Percentiles rank a stretch among this genome's conserved stretches.
Conservation (phyloP, 139 green algal genomes). For the Helicosporidium sp. region DNA sequence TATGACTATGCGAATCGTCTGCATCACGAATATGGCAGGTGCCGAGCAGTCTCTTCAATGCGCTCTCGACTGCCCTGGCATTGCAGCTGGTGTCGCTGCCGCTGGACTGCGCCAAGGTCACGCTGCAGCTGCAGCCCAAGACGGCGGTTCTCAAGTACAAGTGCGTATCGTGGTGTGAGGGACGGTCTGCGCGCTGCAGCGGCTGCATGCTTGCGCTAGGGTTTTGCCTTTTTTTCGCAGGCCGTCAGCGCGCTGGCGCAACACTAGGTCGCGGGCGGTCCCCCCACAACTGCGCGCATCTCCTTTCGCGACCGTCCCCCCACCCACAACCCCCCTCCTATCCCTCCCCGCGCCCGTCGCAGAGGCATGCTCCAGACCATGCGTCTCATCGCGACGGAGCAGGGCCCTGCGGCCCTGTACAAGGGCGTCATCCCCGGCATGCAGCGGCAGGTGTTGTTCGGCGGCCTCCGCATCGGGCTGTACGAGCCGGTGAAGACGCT, state of each 20-base stretch:
- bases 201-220: too few species aligned
- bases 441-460: slow-evolving; percentile 85
- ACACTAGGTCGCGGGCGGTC: too few species aligned
- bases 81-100: slow-evolving; percentile 24
- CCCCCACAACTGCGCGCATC: background rate
- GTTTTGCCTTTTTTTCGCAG: too few species aligned
- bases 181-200: too few species aligned
- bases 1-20: too few species aligned
- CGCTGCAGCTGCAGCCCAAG: slow-evolving; percentile 71
- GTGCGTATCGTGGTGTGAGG: slow-evolving; percentile 14
- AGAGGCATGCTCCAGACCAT: slow-evolving; percentile 80
- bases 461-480: slow-evolving; percentile 85
- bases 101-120: slow-evolving; percentile 90
- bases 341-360: too few species aligned
- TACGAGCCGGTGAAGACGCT: slow-evolving; percentile 87
- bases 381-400: slow-evolving; percentile 80
- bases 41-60: too few species aligned
- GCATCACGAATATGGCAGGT: too few species aligned
- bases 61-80: background rate
- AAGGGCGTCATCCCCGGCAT: slow-evolving; percentile 69
- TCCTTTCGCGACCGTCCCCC: too few species aligned
- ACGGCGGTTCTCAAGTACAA: slow-evolving; percentile 37
- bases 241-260: too few species aligned
- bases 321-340: too few species aligned
- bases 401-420: slow-evolving; percentile 75